Percentiles rank a stretch among this genome's conserved stretches.
Evolutionary conservation across 352 stramenopile species (phyloP).

Genomic region (Globisporangium emineosum): DNA sequence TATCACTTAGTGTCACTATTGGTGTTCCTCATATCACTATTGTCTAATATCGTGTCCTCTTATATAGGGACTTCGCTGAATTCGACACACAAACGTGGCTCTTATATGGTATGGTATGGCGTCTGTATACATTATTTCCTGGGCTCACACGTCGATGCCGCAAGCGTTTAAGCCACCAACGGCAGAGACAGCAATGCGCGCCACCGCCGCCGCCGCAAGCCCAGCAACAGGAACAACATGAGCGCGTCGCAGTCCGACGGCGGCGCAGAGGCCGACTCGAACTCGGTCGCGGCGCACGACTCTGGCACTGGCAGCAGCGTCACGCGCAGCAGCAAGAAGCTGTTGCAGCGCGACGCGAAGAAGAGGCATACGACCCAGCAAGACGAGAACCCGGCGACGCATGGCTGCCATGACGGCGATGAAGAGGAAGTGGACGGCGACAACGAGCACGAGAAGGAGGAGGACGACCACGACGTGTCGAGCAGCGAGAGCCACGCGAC

Average conservation of each 20-base stretch:
- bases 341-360: slow-evolving; percentile 23
- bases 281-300: slow-evolving; percentile 25
- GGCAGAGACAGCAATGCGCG: slow-evolving; percentile 25
- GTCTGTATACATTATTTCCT: no score
- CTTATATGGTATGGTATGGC: no score
- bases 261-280: slow-evolving; percentile 57
- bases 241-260: slow-evolving; percentile 50
- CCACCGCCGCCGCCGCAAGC: slow-evolving; percentile 31
- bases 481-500: slow-evolving; percentile 17
- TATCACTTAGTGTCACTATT: no score
- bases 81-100: no score
- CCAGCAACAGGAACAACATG: slow-evolving; percentile 21
- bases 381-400: slow-evolving; percentile 12
- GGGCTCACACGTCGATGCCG: no score
- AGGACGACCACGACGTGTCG: slow-evolving; percentile 21
- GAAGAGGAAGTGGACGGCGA: slow-evolving; percentile 33
- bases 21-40: no score
- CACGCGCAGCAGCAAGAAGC: slow-evolving; percentile 20
- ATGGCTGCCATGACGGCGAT: slow-evolving; percentile 22
- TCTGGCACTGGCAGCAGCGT: slow-evolving; percentile 24
- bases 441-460: slow-evolving; percentile 17
- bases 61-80: no score
- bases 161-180: no score
- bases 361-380: slow-evolving; percentile 14
- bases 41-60: no score